phyloP scores from a whole-genome alignment of 1,284 basidiomycete genomes.

The Anthracocystis setariae region DNA sequence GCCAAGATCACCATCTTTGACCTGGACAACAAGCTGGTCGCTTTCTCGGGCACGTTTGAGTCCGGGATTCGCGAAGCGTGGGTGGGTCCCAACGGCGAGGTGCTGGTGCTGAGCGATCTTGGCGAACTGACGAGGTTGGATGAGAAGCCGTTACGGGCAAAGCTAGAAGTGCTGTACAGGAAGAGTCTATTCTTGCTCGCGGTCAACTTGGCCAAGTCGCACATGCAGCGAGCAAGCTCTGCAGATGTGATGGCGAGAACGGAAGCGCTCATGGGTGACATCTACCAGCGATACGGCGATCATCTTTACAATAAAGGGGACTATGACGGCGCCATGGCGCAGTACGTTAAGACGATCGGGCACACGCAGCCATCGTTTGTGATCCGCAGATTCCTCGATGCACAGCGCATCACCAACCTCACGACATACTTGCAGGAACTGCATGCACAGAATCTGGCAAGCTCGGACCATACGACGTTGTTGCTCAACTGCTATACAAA shows the following conservation, averaged over 20 bases:
- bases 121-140: constrained; percentile 47
- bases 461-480: constrained; percentile 95
- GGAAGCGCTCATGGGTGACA: constrained; percentile 60
- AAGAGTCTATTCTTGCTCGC: constrained; percentile 62
- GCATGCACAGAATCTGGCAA: constrained; percentile 86
- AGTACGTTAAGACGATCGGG: constrained; percentile 90
- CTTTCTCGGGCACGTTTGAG: constrained; percentile 71
- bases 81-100: constrained; percentile 37
- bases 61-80: constrained; percentile 50
- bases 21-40: constrained; percentile 89
- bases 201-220: constrained; percentile 54
- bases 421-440: constrained; percentile 95
- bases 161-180: constrained; percentile 62
- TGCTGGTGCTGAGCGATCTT: constrained; percentile 54
- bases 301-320: constrained; percentile 90
- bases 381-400: constrained; percentile 94
- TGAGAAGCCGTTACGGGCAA: constrained; percentile 59
- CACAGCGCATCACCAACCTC: constrained; percentile 92
- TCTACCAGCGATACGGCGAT: constrained; percentile 80
- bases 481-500: constrained; percentile 84
- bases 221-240: constrained; percentile 43
- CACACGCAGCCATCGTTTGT: constrained; percentile 92
- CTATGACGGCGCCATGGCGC: constrained; percentile 90
- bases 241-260: constrained; percentile 35
- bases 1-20: constrained; percentile 91